Evolutionary conservation across 441 rosid genomes (phyloP).

Genomic region (Mallotus repandus): DNA sequence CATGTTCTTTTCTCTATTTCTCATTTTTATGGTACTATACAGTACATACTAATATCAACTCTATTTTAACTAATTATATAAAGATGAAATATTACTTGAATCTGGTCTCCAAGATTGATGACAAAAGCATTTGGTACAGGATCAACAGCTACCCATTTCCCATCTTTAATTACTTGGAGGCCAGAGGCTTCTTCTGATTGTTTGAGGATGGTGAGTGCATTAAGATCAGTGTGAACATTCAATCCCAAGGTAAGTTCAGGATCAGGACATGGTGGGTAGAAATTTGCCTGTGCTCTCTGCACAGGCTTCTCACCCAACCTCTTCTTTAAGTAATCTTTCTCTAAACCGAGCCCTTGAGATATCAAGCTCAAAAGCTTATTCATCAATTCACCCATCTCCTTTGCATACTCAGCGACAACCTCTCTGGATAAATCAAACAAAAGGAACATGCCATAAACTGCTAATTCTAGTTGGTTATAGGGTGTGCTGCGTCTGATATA

Average conservation of each 20-base stretch:
- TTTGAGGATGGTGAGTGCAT: conserved; percentile 25
- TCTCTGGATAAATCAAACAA: conserved; percentile 22
- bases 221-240: conserved; percentile 40
- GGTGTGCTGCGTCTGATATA: no score
- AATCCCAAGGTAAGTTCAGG: conserved; percentile 38
- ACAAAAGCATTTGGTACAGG: conserved; percentile 32
- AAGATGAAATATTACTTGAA: conserved; percentile 29
- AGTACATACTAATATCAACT: neutral
- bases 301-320: conserved; percentile 13
- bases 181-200: conserved; percentile 32
- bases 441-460: no score
- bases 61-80: no score
- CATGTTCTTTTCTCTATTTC: no score
- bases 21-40: no score
- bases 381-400: no score
- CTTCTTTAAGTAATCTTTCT: neutral
- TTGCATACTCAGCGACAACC: conserved; percentile 26
- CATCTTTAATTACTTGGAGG: conserved; percentile 39
- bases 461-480: no score
- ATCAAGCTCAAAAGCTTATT: conserved; percentile 7
- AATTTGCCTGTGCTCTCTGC: conserved; percentile 39
- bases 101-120: conserved; percentile 38
- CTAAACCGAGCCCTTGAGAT: conserved; percentile 39
- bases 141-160: conserved; percentile 36
- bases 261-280: conserved; percentile 39